A percentile compares a stretch with the other conserved stretches of the same genome.
These are phyloP conservation scores for Oryza punctata DNA, from an alignment of 176 grass and related monocot species.

Conservation along the genomic window DNA sequence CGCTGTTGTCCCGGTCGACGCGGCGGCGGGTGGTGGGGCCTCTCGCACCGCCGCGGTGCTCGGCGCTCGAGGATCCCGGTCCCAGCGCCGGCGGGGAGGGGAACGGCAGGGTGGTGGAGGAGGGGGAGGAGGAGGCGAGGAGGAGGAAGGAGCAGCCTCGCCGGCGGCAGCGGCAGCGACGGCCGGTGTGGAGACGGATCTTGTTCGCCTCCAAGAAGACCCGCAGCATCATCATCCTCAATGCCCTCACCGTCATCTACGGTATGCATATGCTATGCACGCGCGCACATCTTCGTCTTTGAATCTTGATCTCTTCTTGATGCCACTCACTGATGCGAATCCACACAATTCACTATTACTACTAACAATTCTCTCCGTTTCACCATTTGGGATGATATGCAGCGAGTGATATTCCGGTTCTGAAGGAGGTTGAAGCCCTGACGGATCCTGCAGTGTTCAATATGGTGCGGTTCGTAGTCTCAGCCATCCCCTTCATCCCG, in stretches of 20 bases:
- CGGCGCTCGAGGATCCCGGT: conserved; percentile 11
- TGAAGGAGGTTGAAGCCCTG: conserved; percentile 92
- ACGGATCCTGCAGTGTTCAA: conserved; percentile 83
- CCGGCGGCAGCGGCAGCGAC: conserved; percentile 23
- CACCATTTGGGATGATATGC: conserved; percentile 11
- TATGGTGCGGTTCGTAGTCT: conserved; percentile 80
- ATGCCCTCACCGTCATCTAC: conserved; percentile 91
- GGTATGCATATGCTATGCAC: conserved; percentile 64
- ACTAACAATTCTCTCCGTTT: neutral
- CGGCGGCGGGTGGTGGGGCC: conserved; percentile 23
- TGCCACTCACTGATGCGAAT: neutral
- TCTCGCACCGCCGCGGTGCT: conserved; percentile 31
- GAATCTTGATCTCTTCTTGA: neutral
- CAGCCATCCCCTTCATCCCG: conserved; percentile 73
- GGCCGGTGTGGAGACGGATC: conserved; percentile 81
- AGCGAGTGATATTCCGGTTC: conserved; percentile 97
- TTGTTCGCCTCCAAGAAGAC: conserved; percentile 96
- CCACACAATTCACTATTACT: neutral
- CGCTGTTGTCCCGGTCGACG: neutral
- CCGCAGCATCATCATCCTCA: conserved; percentile 88
- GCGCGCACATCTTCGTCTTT: neutral
- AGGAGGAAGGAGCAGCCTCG: conserved; percentile 25
- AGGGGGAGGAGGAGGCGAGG: conserved; percentile 10
- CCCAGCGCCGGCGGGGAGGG: neutral
- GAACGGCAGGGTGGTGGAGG: neutral